These are phyloP conservation scores for Noccaea bulbosa DNA, from an alignment of 345 rosid species.

Conservation along the genomic window DNA sequence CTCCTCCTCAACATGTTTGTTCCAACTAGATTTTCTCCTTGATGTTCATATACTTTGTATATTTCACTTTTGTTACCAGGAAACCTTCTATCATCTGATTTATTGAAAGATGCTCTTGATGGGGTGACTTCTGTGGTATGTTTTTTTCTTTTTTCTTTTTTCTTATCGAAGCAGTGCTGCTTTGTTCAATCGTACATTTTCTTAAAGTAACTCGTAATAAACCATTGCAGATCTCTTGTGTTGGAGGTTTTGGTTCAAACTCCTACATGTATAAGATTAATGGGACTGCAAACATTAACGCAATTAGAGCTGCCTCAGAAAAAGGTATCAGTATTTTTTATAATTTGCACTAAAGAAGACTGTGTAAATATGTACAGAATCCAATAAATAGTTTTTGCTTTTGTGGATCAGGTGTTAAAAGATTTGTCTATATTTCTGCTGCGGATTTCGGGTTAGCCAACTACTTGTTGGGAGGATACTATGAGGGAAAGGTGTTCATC, in stretches of 20 bases:
- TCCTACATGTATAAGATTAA: conserved; percentile 94
- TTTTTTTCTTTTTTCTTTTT: neutral
- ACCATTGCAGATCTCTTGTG: conserved; percentile 75
- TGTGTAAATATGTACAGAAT: neutral
- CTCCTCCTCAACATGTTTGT: neutral
- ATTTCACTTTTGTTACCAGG: conserved; percentile 50
- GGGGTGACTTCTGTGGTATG: conserved; percentile 91
- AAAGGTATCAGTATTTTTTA: conserved; percentile 52
- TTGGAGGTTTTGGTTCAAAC: conserved; percentile 96
- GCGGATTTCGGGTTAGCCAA: conserved; percentile 90
- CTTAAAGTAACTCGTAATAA: conserved; percentile 3
- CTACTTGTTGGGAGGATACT: conserved; percentile 79
- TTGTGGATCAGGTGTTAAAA: conserved; percentile 67
- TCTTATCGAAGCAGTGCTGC: conserved; percentile 2
- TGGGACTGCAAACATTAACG: conserved; percentile 94
- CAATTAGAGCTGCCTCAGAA: conserved; percentile 89
- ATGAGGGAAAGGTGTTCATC: conserved; percentile 79
- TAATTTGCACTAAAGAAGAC: neutral
- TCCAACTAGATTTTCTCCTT: neutral
- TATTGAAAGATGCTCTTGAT: conserved; percentile 74
- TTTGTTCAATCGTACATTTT: neutral
- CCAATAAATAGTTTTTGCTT: neutral
- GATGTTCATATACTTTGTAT: conserved; percentile 16
- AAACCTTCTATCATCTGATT: conserved; percentile 79
- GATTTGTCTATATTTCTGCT: conserved; percentile 88